Percentiles rank a stretch among this genome's conserved stretches.
phyloP scores from a whole-genome alignment of 192 early-diverging fungal genomes.

The Coemansia aciculifera region DNA sequence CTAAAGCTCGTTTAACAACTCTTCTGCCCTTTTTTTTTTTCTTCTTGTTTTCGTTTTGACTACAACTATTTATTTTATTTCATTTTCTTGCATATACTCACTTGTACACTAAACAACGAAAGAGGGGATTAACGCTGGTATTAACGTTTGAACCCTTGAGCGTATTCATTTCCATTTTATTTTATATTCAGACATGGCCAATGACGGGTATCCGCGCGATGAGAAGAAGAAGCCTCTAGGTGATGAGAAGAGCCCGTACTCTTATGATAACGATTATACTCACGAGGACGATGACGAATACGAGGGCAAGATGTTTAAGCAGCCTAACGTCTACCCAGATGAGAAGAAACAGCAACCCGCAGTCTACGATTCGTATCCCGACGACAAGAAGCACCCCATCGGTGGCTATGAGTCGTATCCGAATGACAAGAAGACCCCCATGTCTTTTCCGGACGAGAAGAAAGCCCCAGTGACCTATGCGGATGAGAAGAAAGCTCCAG shows the following conservation, averaged over 20 bases:
- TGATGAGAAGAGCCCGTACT: constrained; percentile 8
- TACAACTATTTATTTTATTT: neutral
- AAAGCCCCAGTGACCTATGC: neutral
- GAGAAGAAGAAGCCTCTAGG: constrained; percentile 12
- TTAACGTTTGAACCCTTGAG: neutral
- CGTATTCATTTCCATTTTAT: neutral
- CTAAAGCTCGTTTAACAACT: neutral
- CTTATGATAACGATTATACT: constrained; percentile 1
- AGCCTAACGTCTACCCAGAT: neutral
- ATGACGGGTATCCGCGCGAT: constrained; percentile 3
- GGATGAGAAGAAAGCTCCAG: neutral
- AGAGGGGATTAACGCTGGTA: constrained; percentile 1
- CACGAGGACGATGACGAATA: constrained; percentile 6
- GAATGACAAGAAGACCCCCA: neutral
- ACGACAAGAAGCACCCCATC: neutral
- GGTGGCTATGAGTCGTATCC: neutral
- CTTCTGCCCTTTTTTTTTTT: neutral
- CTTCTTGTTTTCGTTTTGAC: neutral
- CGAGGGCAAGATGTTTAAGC: constrained; percentile 5
- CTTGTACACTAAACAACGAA: constrained; percentile 9
- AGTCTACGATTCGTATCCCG: neutral
- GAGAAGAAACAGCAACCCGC: neutral
- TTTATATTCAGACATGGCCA: neutral
- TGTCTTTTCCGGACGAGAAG: constrained; percentile 22
- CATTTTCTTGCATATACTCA: constrained; percentile 1